Evolutionary conservation across 1,284 basidiomycete species (phyloP).

Genomic region (Irpex sp.): DNA sequence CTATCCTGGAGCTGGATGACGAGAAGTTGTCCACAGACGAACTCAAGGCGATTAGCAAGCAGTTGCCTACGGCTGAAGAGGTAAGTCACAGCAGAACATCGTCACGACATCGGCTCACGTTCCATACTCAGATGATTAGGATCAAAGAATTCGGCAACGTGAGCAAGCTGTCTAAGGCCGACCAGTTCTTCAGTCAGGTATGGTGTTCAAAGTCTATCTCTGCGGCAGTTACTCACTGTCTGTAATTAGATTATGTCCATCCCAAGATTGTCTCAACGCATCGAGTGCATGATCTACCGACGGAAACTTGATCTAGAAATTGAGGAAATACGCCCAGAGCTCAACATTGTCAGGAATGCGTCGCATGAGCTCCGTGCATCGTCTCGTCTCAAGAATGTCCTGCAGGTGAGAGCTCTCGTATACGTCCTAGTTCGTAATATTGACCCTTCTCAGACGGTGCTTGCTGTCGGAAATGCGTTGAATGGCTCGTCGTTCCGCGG

Average conservation of each 20-base stretch:
- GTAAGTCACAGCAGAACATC: slow-evolving; percentile 31
- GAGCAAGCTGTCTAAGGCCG: slow-evolving; percentile 74
- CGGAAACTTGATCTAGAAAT: slow-evolving; percentile 79
- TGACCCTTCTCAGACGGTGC: slow-evolving; percentile 46
- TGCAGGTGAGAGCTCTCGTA: slow-evolving; percentile 48
- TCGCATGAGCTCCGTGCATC: slow-evolving; percentile 74
- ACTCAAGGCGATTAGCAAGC: slow-evolving; percentile 67
- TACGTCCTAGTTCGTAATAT: slow-evolving; percentile 4
- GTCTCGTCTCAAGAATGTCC: slow-evolving; percentile 61
- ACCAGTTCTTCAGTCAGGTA: slow-evolving; percentile 82
- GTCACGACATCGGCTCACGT: too few species aligned
- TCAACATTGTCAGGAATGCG: slow-evolving; percentile 74
- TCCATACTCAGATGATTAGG: slow-evolving; percentile 44
- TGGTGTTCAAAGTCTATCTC: slow-evolving; percentile 10
- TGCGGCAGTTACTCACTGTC: background rate
- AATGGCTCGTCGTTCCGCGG: slow-evolving; percentile 85
- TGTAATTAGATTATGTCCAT: slow-evolving; percentile 68
- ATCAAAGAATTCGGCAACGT: slow-evolving; percentile 68
- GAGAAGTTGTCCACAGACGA: slow-evolving; percentile 61
- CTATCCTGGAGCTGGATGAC: slow-evolving; percentile 72
- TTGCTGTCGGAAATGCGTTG: slow-evolving; percentile 78
- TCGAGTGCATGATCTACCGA: slow-evolving; percentile 83
- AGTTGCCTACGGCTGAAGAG: slow-evolving; percentile 77
- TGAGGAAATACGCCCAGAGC: slow-evolving; percentile 81
- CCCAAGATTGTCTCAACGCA: slow-evolving; percentile 68